Base-by-base conservation (phyloP, 2,329 filamentous ascomycete species). In the Leptodontidium sp. region DNA sequence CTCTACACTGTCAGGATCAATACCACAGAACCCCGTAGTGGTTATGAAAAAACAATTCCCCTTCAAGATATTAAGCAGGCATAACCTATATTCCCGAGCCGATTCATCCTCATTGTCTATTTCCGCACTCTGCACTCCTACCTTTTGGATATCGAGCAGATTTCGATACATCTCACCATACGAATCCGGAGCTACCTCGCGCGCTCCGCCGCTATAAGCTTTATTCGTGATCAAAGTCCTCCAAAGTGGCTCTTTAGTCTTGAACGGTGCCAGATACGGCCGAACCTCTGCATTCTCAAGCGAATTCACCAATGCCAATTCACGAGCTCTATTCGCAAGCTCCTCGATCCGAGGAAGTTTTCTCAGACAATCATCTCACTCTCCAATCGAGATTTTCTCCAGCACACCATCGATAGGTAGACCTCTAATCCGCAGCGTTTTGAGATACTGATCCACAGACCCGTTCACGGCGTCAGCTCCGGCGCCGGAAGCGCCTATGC, bases 41-140 rank as follows among this genome's bases (percentile, higher is more conserved):
- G 61, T 53, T 17, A 63, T 32, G 53, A 63, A 63, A 29, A 53
- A 53, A n/a, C 47, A 63, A 12, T 32, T 40, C 1, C 15, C 45
- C 21, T 26, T 26, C 4, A 63, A 21, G 11, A 49, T 14, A 24
- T 53, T 53, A n/a, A 63, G n/a, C 8, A 61, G 4, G 4, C n/a
- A 14, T 26, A 45, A 45, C 26, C 29, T 38, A 21, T 63, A 63
- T 4, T 63, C 47, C 32, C 61, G 4, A n/a, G 11, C 8, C 7
- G 9, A 4, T 7, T 6, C 29, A 17, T 53, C 29, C 1, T 52
- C 47, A 4, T 29, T n/a, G 17, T 50, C 24, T 15, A 15, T 26
- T 5, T 53, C 24, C 50, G 3, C 5, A 14, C 4, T 8, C 38
- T 2, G 38, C 11, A 40, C 5, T 4, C 11, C 38, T 8, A 12